Conservation (phyloP, 75 land plant species). For the Adiantum capillusveneris region DNA sequence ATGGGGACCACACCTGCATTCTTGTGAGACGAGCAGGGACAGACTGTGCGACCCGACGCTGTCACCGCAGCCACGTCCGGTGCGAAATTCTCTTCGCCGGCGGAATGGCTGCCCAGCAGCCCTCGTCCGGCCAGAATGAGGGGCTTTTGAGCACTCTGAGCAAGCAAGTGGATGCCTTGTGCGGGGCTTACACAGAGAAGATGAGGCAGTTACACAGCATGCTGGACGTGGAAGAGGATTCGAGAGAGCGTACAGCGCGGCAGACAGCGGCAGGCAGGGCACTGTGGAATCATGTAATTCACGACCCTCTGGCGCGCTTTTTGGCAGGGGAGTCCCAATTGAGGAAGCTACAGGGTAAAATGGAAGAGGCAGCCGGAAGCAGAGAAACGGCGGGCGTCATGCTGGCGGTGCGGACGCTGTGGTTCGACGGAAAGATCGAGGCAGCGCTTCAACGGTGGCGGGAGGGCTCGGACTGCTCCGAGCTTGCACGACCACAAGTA, state of each 20-base stretch:
- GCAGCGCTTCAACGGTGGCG: constrained; percentile 23
- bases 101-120: background rate
- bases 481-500: constrained; percentile 29
- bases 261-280: constrained; percentile 88
- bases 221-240: constrained; percentile 53
- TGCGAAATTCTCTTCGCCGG: background rate
- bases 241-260: constrained; percentile 47
- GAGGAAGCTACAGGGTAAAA: constrained; percentile 52
- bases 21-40: too few species aligned
- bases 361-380: constrained; percentile 44
- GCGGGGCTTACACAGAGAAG: constrained; percentile 14
- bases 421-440: constrained; percentile 72
- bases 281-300: constrained; percentile 73
- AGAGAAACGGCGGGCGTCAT: constrained; percentile 66
- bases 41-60: too few species aligned
- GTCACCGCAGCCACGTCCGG: too few species aligned
- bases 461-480: too few species aligned
- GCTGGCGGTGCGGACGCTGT: constrained; percentile 75
- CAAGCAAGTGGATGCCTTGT: background rate
- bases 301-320: constrained; percentile 64
- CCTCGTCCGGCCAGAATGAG: background rate
- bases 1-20: too few species aligned
- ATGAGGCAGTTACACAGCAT: constrained; percentile 40
- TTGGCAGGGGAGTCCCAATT: constrained; percentile 68
- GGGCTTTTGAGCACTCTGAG: background rate